phyloP scores from a whole-genome alignment of 2,329 filamentous ascomycete genomes.

The Colletotrichum cordylinicola region DNA sequence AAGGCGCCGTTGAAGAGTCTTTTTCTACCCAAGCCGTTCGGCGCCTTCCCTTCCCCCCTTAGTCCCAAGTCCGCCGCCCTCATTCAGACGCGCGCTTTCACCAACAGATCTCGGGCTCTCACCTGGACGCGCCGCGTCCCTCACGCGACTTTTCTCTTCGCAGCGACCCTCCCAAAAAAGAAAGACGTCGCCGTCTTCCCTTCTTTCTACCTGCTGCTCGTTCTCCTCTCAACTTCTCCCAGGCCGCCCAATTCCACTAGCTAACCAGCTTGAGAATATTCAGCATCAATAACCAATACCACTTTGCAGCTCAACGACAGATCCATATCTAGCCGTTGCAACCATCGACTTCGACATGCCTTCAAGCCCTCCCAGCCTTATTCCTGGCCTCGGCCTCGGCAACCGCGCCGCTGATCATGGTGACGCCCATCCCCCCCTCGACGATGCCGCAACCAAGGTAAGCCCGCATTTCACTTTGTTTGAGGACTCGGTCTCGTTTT shows the following conservation, averaged over 20 bases:
- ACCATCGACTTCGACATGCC: not conserved
- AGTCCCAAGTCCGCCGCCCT: not conserved
- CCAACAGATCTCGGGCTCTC: not conserved
- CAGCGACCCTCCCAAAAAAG: not conserved
- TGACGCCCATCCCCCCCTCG: not conserved
- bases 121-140: not conserved
- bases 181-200: not conserved
- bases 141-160: not conserved
- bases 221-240: not conserved
- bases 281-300: not conserved
- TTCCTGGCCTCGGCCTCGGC: not conserved
- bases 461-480: conserved; percentile 4
- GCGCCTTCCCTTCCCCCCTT: not conserved
- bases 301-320: not conserved
- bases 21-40: not conserved
- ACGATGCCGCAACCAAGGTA: not conserved
- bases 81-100: not conserved
- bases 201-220: not conserved
- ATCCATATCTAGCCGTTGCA: not conserved
- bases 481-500: not conserved
- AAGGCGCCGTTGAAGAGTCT: not conserved
- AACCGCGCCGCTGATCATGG: not conserved
- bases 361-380: not conserved
- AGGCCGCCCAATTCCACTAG: not conserved
- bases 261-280: not conserved